Evolutionary conservation across 306 rosid genomes (phyloP).

Genomic region (Cucurbita ficifolia): DNA sequence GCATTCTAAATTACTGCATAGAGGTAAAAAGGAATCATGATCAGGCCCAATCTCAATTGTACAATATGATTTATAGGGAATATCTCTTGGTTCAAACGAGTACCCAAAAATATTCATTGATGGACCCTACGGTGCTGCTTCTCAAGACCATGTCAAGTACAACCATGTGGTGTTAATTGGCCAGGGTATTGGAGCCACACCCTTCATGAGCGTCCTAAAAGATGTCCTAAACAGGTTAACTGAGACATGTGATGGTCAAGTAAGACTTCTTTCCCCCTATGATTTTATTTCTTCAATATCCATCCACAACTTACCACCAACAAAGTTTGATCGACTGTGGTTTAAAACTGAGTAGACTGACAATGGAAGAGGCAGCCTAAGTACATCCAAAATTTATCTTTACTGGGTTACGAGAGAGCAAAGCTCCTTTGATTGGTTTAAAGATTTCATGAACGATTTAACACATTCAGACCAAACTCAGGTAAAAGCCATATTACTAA

Average conservation of each 20-base stretch:
- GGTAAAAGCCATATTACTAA: slow-evolving; percentile 17
- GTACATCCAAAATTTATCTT: slow-evolving; percentile 54
- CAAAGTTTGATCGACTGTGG: not conserved
- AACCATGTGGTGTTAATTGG: slow-evolving; percentile 63
- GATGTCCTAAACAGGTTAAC: slow-evolving; percentile 26
- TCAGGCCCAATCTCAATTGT: not conserved
- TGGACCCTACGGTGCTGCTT: slow-evolving; percentile 81
- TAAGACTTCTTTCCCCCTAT: slow-evolving; percentile 3
- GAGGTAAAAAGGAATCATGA: too few relatives aligned
- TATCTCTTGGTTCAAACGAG: slow-evolving; percentile 17
- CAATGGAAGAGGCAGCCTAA: slow-evolving; percentile 29
- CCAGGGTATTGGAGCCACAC: slow-evolving; percentile 86
- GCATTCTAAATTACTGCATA: not conserved
- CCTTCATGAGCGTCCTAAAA: slow-evolving; percentile 83
- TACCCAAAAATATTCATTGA: slow-evolving; percentile 68
- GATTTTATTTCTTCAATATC: not conserved
- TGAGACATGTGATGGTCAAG: not conserved
- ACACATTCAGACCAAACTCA: slow-evolving; percentile 36
- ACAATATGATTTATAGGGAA: slow-evolving; percentile 27
- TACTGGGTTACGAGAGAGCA: slow-evolving; percentile 88
- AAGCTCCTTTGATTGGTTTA: slow-evolving; percentile 84
- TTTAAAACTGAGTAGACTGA: slow-evolving; percentile 28
- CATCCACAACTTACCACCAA: slow-evolving; percentile 21
- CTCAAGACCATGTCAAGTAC: slow-evolving; percentile 79
- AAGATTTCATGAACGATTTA: slow-evolving; percentile 58